These are phyloP conservation scores for Rhodamnia argentea DNA, from an alignment of 345 rosid species.

Conservation along the genomic window DNA sequence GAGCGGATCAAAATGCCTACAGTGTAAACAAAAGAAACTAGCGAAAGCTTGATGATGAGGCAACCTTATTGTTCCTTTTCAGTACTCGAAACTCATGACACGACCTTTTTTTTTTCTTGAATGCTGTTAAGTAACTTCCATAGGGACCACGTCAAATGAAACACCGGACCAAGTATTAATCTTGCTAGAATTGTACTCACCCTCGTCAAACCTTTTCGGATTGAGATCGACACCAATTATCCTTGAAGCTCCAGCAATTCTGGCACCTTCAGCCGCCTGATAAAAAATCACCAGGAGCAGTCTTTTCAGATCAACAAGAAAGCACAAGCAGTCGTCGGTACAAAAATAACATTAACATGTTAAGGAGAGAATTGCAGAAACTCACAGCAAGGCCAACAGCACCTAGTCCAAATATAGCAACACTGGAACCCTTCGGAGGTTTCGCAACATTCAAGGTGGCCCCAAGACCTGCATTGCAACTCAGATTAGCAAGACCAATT, in stretches of 20 bases:
- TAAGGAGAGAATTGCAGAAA: not conserved
- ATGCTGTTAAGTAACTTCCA: not conserved
- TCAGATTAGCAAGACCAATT: not conserved
- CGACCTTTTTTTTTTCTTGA: not conserved
- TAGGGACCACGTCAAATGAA: not conserved
- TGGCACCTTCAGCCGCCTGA: slow-evolving; percentile 37
- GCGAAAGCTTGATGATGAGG: not conserved
- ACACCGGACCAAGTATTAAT: not conserved
- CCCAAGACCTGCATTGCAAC: slow-evolving; percentile 19
- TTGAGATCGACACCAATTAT: slow-evolving; percentile 32
- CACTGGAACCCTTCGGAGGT: slow-evolving; percentile 16
- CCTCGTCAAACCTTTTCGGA: slow-evolving; percentile 18
- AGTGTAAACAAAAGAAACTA: not conserved
- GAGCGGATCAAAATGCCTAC: not conserved
- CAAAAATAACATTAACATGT: not conserved
- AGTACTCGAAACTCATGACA: not conserved
- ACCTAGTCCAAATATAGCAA: slow-evolving; percentile 34
- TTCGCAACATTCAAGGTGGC: slow-evolving; percentile 35
- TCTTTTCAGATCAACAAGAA: not conserved
- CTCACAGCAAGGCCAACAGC: slow-evolving; percentile 36
- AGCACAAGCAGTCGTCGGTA: not conserved
- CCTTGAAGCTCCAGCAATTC: slow-evolving; percentile 33
- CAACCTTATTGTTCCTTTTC: not conserved
- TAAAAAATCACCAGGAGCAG: not conserved
- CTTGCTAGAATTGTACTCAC: not conserved